Conservation (phyloP, 768 basidiomycete species). For the Steccherinum ochraceum region DNA sequence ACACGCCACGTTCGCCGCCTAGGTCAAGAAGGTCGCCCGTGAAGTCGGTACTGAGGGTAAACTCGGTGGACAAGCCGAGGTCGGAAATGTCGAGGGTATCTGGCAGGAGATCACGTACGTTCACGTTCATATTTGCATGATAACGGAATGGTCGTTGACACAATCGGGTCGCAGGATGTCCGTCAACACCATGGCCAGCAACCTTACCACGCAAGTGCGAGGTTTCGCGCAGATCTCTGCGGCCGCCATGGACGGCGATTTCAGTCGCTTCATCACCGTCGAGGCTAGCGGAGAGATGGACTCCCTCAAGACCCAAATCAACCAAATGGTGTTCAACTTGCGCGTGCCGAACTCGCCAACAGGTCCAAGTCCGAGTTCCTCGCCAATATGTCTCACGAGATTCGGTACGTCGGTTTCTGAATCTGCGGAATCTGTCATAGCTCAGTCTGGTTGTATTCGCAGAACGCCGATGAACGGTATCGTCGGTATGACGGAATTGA, state of each 20-base stretch:
- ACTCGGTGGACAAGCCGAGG: conserved; percentile 94
- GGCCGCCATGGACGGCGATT: conserved; percentile 98
- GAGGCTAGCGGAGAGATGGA: conserved; percentile 99
- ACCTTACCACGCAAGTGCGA: conserved; percentile 96
- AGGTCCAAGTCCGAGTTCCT: conserved; percentile 96
- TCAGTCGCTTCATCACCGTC: conserved; percentile 98
- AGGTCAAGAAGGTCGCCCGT: conserved; percentile 92
- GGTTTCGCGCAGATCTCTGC: conserved; percentile 99
- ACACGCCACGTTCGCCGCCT: conserved; percentile 62
- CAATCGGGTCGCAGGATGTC: conserved; percentile 52
- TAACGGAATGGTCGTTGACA: not conserved
- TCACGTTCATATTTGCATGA: conserved; percentile 12
- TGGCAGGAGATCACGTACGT: conserved; percentile 98
- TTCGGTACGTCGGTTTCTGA: conserved; percentile 76
- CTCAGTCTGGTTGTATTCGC: conserved; percentile 2
- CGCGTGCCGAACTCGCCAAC: conserved; percentile 95
- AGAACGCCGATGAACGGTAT: conserved; percentile 99
- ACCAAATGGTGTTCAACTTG: conserved; percentile 98
- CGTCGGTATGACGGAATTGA: conserved; percentile 99
- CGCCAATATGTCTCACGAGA: conserved; percentile 98
- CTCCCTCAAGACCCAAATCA: conserved; percentile 97
- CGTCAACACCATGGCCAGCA: conserved; percentile 97
- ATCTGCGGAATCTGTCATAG: too few relatives aligned
- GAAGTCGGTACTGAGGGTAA: conserved; percentile 99
- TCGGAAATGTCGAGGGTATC: conserved; percentile 93